Base-by-base conservation (phyloP, 163 green algal species). In the Chlorella variabilis region DNA sequence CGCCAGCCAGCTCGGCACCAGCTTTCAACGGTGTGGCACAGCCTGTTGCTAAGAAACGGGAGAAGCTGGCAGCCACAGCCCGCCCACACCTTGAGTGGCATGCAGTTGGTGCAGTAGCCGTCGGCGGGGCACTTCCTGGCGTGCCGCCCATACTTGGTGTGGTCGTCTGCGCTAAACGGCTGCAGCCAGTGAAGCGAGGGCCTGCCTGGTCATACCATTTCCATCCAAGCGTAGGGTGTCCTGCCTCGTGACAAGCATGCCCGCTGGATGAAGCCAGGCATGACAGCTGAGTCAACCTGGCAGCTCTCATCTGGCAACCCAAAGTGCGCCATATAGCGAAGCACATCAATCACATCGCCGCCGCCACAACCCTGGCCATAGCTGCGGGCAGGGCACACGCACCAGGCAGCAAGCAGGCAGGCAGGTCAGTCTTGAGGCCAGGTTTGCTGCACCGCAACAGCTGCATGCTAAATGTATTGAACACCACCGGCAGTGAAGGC, bases 241-340 rank as follows among this genome's bases (percentile, higher is more conserved):
- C n/a, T n/a, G n/a, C n/a, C n/a, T n/a, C n/a, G n/a, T n/a, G n/a
- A n/a, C n/a, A n/a, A n/a, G n/a, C n/a, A n/a, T n/a, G n/a, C n/a
- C n/a, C n/a, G n/a, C n/a, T n/a, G n/a, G n/a, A n/a, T n/a, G n/a
- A n/a, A n/a, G n/a, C n/a, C n/a, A n/a, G n/a, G n/a, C n/a, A n/a
- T n/a, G n/a, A n/a, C n/a, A n/a, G n/a, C n/a, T n/a, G n/a, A 15
- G 11, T 45, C 4, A 33, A 68, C 71, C 71, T 51, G 77, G 85
- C 94, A 97, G 31, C 84, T 89, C 85, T 97, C 93, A 54, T 97
- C 94, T 15, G 94, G 94, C 21, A 98, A 87, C 23, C 94, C 94
- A 39, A 90, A 92, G 59, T 95, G 70, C 2, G 78, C 71, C 71
- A 89, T 89, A 87, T 95, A 98, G n/a, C 87, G 71, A 25, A 97